phyloP scores from a whole-genome alignment of 768 basidiomycete species.

The Dacryopinax spathularia region DNA sequence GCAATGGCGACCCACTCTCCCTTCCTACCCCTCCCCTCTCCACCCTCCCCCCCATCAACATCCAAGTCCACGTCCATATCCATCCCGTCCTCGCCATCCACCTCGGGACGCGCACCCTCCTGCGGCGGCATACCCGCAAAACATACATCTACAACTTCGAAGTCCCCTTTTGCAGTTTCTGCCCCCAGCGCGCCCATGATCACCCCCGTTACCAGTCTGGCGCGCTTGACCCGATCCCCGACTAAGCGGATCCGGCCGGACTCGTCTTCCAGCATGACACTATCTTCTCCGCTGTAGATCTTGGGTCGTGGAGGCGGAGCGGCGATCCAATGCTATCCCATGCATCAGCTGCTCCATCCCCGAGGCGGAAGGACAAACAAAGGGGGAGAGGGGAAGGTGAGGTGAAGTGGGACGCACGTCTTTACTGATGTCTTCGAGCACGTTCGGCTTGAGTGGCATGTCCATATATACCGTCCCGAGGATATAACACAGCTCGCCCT shows the following conservation, averaged over 20 bases:
- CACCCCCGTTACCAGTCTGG: constrained; percentile 73
- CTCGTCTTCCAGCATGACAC: constrained; percentile 87
- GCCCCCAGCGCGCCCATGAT: constrained; percentile 81
- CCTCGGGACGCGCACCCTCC: constrained; percentile 3
- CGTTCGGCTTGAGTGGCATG: constrained; percentile 96
- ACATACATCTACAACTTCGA: constrained; percentile 83
- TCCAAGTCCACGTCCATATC: constrained; percentile 51
- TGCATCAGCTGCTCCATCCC: neutral
- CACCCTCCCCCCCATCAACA: constrained; percentile 14
- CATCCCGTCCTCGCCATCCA: constrained; percentile 31
- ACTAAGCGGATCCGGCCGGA: constrained; percentile 82
- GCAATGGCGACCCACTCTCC: constrained; percentile 75
- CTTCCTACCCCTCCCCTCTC: neutral
- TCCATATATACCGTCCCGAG: constrained; percentile 96
- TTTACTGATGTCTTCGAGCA: constrained; percentile 85
- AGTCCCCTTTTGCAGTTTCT: constrained; percentile 80
- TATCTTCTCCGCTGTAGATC: constrained; percentile 63
- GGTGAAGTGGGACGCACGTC: constrained; percentile 70
- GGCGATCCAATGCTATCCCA: constrained; percentile 66
- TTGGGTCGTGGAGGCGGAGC: constrained; percentile 64
- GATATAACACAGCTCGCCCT: constrained; percentile 75
- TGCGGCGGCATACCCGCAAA: constrained; percentile 71
- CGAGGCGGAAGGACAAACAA: neutral
- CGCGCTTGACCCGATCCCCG: constrained; percentile 49
- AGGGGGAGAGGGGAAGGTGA: constrained; percentile 4